These are phyloP conservation scores for Fusarium sp. DNA, from an alignment of 2,329 filamentous ascomycete species.

Conservation along the genomic window DNA sequence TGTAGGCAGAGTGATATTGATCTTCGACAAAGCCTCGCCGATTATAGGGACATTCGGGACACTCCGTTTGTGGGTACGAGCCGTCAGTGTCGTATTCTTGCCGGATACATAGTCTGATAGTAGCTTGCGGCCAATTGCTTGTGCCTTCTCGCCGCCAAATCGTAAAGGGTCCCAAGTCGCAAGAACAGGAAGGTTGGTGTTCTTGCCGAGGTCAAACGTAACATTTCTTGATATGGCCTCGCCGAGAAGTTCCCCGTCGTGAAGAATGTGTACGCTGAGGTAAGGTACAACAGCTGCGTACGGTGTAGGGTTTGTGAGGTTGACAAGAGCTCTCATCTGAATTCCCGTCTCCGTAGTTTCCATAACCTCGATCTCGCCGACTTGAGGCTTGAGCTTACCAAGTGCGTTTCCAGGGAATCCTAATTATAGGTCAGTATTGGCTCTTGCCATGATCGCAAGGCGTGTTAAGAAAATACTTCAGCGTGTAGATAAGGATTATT, in stretches of 20 bases:
- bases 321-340: conserved; percentile 75
- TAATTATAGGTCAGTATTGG: conserved; percentile 53
- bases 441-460: conserved; percentile 32
- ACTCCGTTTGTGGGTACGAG: conserved; percentile 75
- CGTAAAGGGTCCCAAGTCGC: conserved; percentile 77
- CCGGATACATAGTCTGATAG: conserved; percentile 90
- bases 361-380: conserved; percentile 77
- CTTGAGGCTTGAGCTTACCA: conserved; percentile 64
- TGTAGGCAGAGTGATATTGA: conserved; percentile 77
- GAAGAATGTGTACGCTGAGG: conserved; percentile 77
- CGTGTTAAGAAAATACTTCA: conserved; percentile 46
- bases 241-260: conserved; percentile 78
- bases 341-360: conserved; percentile 78
- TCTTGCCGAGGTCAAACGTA: conserved; percentile 73
- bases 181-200: conserved; percentile 73
- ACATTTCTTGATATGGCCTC: conserved; percentile 76
- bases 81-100: conserved; percentile 81
- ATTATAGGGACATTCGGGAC: conserved; percentile 79
- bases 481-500: conserved; percentile 37
- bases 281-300: conserved; percentile 88
- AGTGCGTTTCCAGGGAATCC: conserved; percentile 67
- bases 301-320: conserved; percentile 88
- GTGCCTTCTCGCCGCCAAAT: conserved; percentile 70
- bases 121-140: conserved; percentile 73
- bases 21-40: conserved; percentile 75